Percentiles rank a stretch among this genome's conserved stretches.
Evolutionary conservation across 2,329 filamentous ascomycete species (phyloP).

Genomic region (Zymoseptoria pseudotritici): DNA sequence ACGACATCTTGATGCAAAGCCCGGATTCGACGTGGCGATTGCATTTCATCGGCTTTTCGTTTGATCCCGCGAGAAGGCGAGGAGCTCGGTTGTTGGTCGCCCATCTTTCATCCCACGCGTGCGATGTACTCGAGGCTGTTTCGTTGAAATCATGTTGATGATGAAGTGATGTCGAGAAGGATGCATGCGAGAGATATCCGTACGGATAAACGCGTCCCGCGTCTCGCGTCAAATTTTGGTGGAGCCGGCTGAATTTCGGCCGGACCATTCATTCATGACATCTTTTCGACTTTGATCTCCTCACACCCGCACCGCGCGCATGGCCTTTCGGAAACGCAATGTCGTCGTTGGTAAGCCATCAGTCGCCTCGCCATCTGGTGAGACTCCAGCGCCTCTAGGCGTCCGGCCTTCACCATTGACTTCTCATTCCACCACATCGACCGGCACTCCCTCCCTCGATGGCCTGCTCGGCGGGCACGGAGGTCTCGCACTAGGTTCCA

Average conservation of each 20-base stretch:
- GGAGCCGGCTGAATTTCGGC: background rate
- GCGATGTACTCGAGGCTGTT: background rate
- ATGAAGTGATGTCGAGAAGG: background rate
- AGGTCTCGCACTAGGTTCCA: conserved; percentile 74
- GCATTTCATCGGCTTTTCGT: conserved; percentile 28
- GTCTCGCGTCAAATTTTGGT: background rate
- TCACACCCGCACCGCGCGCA: background rate
- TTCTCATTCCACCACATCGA: conserved; percentile 81
- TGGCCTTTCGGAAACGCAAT: conserved; percentile 24
- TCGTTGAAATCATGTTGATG: background rate
- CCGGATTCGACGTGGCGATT: conserved; percentile 49
- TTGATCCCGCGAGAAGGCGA: conserved; percentile 26
- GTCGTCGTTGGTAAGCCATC: conserved; percentile 11
- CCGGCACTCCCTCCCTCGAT: conserved; percentile 80
- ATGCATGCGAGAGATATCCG: background rate
- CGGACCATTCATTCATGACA: background rate
- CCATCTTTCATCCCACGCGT: background rate
- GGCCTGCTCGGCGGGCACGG: conserved; percentile 77
- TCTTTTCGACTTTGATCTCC: background rate
- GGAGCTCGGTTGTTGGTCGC: background rate
- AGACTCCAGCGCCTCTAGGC: conserved; percentile 35
- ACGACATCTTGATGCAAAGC: conserved; percentile 87
- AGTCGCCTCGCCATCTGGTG: background rate
- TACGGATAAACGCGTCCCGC: background rate
- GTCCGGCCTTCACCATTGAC: conserved; percentile 82